phyloP scores from a whole-genome alignment of 176 grass and related monocot genomes.

The Neostapfia colusana region DNA sequence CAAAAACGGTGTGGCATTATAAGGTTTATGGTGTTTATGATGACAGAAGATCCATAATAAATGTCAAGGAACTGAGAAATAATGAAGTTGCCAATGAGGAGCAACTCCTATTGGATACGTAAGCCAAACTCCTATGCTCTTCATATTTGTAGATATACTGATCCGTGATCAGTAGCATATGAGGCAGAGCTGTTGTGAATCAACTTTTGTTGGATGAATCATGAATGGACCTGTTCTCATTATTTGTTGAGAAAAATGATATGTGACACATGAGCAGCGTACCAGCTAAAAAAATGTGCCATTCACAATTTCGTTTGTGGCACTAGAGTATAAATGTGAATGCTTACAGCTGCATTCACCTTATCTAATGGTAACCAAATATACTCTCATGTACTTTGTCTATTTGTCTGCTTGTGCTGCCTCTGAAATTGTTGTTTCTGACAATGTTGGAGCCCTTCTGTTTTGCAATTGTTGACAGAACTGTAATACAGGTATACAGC shows the following conservation, averaged over 20 bases:
- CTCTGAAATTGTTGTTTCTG: constrained; percentile 5
- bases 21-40: constrained; percentile 79
- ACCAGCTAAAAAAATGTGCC: constrained; percentile 23
- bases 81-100: constrained; percentile 14
- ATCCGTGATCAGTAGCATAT: constrained; percentile 9
- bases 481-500: not conserved
- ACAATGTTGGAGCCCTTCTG: not conserved
- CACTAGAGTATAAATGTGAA: constrained; percentile 15
- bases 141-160: constrained; percentile 20
- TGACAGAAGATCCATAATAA: constrained; percentile 43
- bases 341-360: not conserved
- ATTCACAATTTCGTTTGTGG: not conserved
- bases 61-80: constrained; percentile 30
- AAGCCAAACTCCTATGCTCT: constrained; percentile 25
- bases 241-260: constrained; percentile 23
- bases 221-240: not conserved
- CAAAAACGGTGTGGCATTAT: constrained; percentile 81
- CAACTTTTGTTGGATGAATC: constrained; percentile 30
- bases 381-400: not conserved
- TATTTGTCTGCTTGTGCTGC: not conserved
- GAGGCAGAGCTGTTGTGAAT: constrained; percentile 11
- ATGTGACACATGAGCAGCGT: not conserved
- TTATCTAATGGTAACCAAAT: constrained; percentile 34
- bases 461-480: not conserved
- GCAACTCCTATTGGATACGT: constrained; percentile 55